Evolutionary conservation across 306 rosid genomes (phyloP).

Genomic region (Dryas octopetala): DNA sequence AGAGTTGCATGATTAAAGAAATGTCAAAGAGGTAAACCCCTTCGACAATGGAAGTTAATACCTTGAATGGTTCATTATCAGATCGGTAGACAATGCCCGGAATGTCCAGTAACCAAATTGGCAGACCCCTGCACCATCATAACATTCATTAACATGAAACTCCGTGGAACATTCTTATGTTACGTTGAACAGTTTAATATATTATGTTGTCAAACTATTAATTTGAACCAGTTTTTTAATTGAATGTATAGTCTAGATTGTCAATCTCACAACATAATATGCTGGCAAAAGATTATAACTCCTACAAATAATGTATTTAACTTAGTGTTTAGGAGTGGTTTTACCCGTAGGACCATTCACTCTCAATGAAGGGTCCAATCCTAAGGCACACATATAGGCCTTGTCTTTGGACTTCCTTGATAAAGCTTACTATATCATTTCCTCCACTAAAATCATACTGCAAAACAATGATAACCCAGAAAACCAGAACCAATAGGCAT

Average conservation of each 20-base stretch:
- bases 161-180: too few species aligned
- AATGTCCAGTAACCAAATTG: conserved; percentile 75
- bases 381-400: conserved; percentile 73
- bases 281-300: too few species aligned
- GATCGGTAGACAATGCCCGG: conserved; percentile 72
- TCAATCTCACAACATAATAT: too few species aligned
- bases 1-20: neutral
- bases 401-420: conserved; percentile 71
- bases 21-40: neutral
- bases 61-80: conserved; percentile 80
- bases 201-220: too few species aligned
- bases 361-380: conserved; percentile 88
- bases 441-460: conserved; percentile 77
- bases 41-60: conserved; percentile 9
- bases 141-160: too few species aligned
- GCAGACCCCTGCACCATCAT: conserved; percentile 62
- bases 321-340: neutral
- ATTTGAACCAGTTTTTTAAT: neutral
- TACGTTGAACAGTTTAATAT: neutral
- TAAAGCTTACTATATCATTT: conserved; percentile 58
- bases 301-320: too few species aligned
- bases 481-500: neutral
- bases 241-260: too few species aligned
- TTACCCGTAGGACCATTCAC: conserved; percentile 83
- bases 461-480: conserved; percentile 13